Percentiles rank a stretch among this genome's conserved stretches.
Evolutionary conservation across 1,284 basidiomycete species (phyloP).

Genomic region (Pseudozyma hubeiensis): DNA sequence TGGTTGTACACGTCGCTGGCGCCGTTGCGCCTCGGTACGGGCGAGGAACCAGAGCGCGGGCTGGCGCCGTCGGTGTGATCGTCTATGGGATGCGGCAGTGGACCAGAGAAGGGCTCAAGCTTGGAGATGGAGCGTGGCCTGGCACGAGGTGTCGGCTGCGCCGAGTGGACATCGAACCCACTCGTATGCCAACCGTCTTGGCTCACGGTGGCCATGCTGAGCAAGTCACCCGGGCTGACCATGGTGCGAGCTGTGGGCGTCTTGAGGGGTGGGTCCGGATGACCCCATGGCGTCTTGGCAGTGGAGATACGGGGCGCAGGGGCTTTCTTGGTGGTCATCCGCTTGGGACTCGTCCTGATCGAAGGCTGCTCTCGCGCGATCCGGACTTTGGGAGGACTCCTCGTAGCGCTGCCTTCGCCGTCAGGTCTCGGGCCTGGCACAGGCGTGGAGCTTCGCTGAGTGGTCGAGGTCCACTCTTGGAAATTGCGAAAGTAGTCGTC

Average conservation of each 20-base stretch:
- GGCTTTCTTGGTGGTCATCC: constrained; percentile 7
- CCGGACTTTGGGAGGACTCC: constrained; percentile 24
- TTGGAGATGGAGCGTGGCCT: constrained; percentile 39
- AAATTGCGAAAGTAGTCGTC: constrained; percentile 56
- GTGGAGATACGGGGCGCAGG: constrained; percentile 14
- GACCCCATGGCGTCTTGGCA: constrained; percentile 58
- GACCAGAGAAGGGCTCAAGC: constrained; percentile 44
- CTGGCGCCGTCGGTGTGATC: constrained; percentile 28
- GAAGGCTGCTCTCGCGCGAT: constrained; percentile 17
- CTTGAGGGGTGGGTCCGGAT: constrained; percentile 60
- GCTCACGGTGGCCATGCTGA: constrained; percentile 70
- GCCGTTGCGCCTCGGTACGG: constrained; percentile 19
- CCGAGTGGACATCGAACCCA: constrained; percentile 37
- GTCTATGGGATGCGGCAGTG: constrained; percentile 40
- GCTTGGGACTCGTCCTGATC: constrained; percentile 22
- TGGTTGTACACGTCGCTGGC: constrained; percentile 8
- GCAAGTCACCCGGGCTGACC: constrained; percentile 72
- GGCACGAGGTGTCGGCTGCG: constrained; percentile 42
- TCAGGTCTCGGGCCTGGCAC: constrained; percentile 12
- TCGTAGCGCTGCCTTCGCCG: not conserved
- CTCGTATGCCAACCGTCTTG: constrained; percentile 36
- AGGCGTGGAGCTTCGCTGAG: constrained; percentile 40
- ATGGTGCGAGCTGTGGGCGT: constrained; percentile 57
- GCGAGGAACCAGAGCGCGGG: constrained; percentile 24
- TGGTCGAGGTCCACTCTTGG: constrained; percentile 38